These are phyloP conservation scores for Typha latifolia DNA, from an alignment of 176 grass and related monocot species.

Conservation along the genomic window DNA sequence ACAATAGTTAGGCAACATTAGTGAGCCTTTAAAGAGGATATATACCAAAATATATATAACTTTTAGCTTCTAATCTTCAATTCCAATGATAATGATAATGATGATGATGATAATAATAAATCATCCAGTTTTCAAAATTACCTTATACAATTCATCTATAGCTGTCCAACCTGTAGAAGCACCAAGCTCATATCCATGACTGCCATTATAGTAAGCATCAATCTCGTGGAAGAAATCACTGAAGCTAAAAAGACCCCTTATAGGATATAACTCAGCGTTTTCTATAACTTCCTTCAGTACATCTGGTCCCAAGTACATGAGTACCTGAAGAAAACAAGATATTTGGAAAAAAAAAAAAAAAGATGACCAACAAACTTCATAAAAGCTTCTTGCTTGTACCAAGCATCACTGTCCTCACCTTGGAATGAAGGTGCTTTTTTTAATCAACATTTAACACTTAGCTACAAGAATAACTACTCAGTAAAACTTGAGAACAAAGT, in stretches of 20 bases:
- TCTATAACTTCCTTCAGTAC: conserved; percentile 72
- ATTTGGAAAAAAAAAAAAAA: conserved; percentile 10
- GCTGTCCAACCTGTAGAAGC: conserved; percentile 71
- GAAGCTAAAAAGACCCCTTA: conserved; percentile 79
- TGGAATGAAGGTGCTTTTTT: not conserved
- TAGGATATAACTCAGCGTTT: conserved; percentile 81
- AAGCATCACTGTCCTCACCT: not conserved
- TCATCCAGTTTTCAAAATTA: conserved; percentile 9
- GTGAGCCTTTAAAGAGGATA: no score
- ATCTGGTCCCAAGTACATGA: conserved; percentile 74
- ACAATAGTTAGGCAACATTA: no score
- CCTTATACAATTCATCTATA: conserved; percentile 83
- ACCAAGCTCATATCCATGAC: conserved; percentile 43
- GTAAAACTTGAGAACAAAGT: no score
- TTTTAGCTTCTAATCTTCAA: no score
- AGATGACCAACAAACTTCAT: not conserved
- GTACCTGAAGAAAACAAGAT: conserved; percentile 41
- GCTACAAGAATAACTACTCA: no score
- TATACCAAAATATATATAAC: no score
- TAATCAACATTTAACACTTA: no score
- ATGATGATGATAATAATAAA: no score
- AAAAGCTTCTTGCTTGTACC: not conserved
- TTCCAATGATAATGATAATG: not conserved
- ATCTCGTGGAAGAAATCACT: conserved; percentile 72
- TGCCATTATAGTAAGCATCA: conserved; percentile 70